Evolutionary conservation across 495 filamentous ascomycete species (phyloP).

Genomic region (Venustampulla echinocandica): DNA sequence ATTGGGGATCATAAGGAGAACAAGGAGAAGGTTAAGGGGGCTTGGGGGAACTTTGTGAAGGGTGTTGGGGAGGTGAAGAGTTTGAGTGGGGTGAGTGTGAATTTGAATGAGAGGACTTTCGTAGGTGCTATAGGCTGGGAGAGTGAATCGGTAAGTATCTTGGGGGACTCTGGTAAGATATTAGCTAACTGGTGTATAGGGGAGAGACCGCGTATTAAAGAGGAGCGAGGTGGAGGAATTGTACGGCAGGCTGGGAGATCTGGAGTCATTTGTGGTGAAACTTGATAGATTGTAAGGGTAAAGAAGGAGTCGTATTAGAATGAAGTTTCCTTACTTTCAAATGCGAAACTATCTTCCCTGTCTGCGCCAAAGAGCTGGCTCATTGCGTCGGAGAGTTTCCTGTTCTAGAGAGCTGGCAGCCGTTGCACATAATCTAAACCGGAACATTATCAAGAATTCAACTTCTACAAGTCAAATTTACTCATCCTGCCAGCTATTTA

Average conservation of each 20-base stretch:
- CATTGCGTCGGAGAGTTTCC: no score
- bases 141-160: conserved; percentile 2
- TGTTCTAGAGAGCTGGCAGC: no score
- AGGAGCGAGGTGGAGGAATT: background rate
- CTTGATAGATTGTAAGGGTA: background rate
- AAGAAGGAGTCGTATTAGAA: background rate
- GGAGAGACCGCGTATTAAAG: background rate
- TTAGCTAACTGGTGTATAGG: background rate
- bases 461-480: no score
- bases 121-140: conserved; percentile 6
- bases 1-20: background rate
- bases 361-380: no score
- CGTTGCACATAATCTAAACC: no score
- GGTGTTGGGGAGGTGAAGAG: background rate
- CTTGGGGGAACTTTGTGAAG: background rate
- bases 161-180: background rate
- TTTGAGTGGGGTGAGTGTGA: conserved; percentile 5
- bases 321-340: no score
- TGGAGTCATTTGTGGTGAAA: background rate
- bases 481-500: no score
- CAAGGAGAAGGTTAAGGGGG: background rate
- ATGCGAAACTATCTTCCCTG: no score
- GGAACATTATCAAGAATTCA: no score
- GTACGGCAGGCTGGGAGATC: background rate
- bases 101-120: conserved; percentile 1